These are phyloP conservation scores for Spencermartinsiella europaea DNA, from an alignment of 805 yeast genomes.

Conservation along the genomic window DNA sequence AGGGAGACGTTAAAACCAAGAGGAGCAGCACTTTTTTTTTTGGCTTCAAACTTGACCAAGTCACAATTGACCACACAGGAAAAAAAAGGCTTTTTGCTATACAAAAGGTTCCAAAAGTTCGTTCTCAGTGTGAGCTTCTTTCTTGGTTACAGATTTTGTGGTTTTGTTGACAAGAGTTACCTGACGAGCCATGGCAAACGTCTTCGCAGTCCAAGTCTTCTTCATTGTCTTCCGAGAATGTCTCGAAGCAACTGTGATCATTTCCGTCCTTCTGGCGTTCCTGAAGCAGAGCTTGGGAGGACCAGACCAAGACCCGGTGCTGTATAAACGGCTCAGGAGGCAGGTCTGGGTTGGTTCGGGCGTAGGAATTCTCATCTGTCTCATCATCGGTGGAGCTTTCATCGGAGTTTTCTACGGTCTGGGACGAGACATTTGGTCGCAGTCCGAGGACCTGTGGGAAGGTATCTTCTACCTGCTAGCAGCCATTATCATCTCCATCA, in stretches of 20 bases:
- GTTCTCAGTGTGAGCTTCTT: too few relatives aligned
- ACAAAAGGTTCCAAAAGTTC: too few relatives aligned
- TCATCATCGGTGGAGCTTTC: conserved; percentile 82
- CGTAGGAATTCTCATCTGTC: conserved; percentile 69
- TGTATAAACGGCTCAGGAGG: conserved; percentile 54
- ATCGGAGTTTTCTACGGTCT: conserved; percentile 85
- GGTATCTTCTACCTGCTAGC: conserved; percentile 90
- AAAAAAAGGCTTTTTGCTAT: too few relatives aligned
- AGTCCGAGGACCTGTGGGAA: conserved; percentile 96
- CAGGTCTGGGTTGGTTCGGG: conserved; percentile 85
- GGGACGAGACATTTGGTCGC: conserved; percentile 74
- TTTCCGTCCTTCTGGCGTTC: conserved; percentile 85
- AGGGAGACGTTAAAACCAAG: too few relatives aligned
- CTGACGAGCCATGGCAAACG: conserved; percentile 44
- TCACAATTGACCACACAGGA: too few relatives aligned
- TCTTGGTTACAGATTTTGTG: too few relatives aligned
- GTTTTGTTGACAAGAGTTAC: too few relatives aligned
- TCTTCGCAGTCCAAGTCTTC: conserved; percentile 60
- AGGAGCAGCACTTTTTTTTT: too few relatives aligned
- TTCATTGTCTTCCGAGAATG: conserved; percentile 90
- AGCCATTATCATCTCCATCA: conserved; percentile 73
- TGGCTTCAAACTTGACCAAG: too few relatives aligned
- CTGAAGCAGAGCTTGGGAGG: conserved; percentile 78
- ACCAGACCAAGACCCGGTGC: conserved; percentile 28
- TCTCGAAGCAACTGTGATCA: conserved; percentile 82